Conservation (phyloP, 139 green algal species). For the Picochlorum sp. region DNA sequence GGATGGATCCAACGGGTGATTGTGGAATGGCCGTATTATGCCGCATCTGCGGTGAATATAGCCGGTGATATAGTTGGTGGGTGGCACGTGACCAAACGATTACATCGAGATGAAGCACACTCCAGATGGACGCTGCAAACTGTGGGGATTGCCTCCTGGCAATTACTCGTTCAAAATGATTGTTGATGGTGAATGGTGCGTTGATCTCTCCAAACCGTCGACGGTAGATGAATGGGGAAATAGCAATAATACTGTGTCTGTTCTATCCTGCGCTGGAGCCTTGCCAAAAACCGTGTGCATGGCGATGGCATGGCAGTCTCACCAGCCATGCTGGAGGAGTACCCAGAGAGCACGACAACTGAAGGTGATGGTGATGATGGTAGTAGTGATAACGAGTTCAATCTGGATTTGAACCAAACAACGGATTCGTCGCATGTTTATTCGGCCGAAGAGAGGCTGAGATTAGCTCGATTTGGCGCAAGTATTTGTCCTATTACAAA, state of each 20-base stretch:
- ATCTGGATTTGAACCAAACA: neutral
- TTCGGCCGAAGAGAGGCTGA: neutral
- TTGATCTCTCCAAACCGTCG: conserved; percentile 42
- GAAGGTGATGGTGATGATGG: neutral
- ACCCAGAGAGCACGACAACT: neutral
- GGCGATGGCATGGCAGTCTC: conserved; percentile 2
- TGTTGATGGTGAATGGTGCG: conserved; percentile 58
- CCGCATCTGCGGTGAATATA: conserved; percentile 42
- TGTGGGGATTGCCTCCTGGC: conserved; percentile 49
- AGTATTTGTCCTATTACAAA: conserved; percentile 11
- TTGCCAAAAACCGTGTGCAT: neutral
- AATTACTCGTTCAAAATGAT: conserved; percentile 38
- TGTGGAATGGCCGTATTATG: conserved; percentile 64
- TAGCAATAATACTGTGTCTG: conserved; percentile 62
- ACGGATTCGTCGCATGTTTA: no score
- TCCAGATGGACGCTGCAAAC: conserved; percentile 23
- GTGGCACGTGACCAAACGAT: conserved; percentile 44
- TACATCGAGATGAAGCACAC: conserved; percentile 30
- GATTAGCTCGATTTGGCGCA: conserved; percentile 9
- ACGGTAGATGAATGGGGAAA: conserved; percentile 44
- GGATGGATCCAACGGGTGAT: conserved; percentile 31
- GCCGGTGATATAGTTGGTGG: conserved; percentile 63
- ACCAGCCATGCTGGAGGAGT: neutral
- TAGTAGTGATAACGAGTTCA: neutral
- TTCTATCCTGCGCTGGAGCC: conserved; percentile 2